phyloP scores from a whole-genome alignment of 495 filamentous ascomycete species.

The Cryomyces minteri region DNA sequence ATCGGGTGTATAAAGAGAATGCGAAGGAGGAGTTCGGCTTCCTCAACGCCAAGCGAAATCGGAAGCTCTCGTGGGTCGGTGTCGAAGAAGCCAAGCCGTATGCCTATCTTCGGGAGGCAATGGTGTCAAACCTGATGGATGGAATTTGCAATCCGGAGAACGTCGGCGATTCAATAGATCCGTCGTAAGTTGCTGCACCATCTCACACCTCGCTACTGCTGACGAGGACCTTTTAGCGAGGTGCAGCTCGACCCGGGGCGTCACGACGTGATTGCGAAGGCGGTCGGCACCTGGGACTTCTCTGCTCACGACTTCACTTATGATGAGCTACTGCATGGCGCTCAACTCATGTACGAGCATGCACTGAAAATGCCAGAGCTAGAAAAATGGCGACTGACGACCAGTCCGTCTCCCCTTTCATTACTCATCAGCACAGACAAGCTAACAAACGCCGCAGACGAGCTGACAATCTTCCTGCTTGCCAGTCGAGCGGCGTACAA shows the following conservation, averaged over 20 bases:
- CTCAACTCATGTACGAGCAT: conserved; percentile 74
- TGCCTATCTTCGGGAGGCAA: conserved; percentile 68
- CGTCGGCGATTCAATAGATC: conserved; percentile 32
- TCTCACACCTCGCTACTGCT: not conserved
- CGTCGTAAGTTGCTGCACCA: conserved; percentile 15
- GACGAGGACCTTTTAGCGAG: conserved; percentile 17
- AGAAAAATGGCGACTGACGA: conserved; percentile 55
- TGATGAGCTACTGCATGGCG: conserved; percentile 68
- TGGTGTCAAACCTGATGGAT: conserved; percentile 82
- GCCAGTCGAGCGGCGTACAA: conserved; percentile 83
- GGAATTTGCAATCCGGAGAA: conserved; percentile 68
- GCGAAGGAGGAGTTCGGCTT: conserved; percentile 48
- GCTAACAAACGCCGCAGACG: conserved; percentile 18
- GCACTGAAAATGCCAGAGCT: conserved; percentile 68
- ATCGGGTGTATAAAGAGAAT: conserved; percentile 55
- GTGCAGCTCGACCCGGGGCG: conserved; percentile 33
- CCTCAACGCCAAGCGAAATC: conserved; percentile 42
- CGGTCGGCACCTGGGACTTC: conserved; percentile 72
- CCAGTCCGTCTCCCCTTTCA: conserved; percentile 31
- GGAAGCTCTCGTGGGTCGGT: conserved; percentile 86
- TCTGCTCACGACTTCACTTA: conserved; percentile 76
- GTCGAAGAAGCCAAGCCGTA: conserved; percentile 76
- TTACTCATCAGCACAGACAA: not conserved
- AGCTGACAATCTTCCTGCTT: conserved; percentile 61
- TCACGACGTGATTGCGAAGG: conserved; percentile 40